Evolutionary conservation across 2,329 filamentous ascomycete species (phyloP).

Genomic region (Diaporthe ilicicola): DNA sequence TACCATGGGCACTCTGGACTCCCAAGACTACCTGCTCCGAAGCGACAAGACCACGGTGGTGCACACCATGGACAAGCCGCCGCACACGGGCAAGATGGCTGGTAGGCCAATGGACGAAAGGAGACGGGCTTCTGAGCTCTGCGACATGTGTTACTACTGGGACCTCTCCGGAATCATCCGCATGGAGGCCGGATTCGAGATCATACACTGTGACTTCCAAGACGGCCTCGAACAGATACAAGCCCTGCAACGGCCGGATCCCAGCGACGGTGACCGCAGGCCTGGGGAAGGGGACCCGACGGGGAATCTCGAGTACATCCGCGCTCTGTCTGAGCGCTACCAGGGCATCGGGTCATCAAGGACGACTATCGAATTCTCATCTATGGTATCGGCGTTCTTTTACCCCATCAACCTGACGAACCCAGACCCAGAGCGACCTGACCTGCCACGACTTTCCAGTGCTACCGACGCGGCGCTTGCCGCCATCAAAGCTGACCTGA

Average conservation of each 20-base stretch:
- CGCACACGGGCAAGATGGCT: background rate
- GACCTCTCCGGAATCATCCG: conserved; percentile 72
- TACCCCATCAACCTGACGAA: conserved; percentile 60
- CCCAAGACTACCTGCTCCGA: conserved; percentile 69
- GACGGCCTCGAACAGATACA: conserved; percentile 48
- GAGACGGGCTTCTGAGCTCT: conserved; percentile 63
- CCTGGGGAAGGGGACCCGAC: conserved; percentile 40
- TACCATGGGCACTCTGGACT: conserved; percentile 71
- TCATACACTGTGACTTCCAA: conserved; percentile 72
- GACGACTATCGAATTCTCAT: conserved; percentile 56
- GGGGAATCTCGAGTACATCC: conserved; percentile 48
- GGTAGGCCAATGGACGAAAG: conserved; percentile 51
- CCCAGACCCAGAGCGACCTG: conserved; percentile 40
- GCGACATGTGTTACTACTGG: conserved; percentile 60
- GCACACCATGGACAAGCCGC: conserved; percentile 9
- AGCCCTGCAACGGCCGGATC: conserved; percentile 41
- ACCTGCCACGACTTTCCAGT: conserved; percentile 39
- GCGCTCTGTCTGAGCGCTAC: conserved; percentile 55
- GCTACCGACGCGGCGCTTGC: conserved; percentile 35
- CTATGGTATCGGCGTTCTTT: conserved; percentile 60
- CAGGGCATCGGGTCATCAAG: conserved; percentile 53
- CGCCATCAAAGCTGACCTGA: conserved; percentile 43
- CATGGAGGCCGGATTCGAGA: conserved; percentile 76
- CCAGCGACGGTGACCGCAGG: conserved; percentile 24
- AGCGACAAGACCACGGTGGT: conserved; percentile 40